These are phyloP conservation scores for Chrysochromulina parva DNA, from an alignment of 78 protist species.

Conservation along the genomic window DNA sequence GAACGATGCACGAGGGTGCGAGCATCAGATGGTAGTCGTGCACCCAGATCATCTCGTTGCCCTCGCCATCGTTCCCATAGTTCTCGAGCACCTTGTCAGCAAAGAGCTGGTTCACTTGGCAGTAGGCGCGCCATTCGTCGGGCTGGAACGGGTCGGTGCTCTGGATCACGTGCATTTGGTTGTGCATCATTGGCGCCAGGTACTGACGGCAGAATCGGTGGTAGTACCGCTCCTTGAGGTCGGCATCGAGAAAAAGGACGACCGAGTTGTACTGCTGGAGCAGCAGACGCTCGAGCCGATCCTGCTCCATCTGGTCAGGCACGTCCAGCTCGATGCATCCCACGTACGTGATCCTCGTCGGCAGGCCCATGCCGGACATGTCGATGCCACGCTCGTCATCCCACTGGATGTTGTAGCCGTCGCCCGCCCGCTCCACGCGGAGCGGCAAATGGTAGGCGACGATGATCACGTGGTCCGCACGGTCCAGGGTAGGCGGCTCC, in stretches of 20 bases:
- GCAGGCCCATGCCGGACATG: not conserved
- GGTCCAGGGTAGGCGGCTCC: not conserved
- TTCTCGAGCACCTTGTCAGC: constrained; percentile 41
- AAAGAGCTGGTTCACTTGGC: not conserved
- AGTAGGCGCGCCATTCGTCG: not conserved
- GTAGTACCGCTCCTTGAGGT: constrained; percentile 64
- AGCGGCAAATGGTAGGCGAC: constrained; percentile 27
- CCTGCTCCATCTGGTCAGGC: not conserved
- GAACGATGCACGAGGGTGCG: constrained; percentile 63
- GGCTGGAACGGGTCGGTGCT: constrained; percentile 10
- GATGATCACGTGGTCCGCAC: not conserved
- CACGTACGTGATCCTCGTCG: not conserved
- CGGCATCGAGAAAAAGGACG: constrained; percentile 62
- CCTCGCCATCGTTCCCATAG: not conserved
- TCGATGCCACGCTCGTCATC: not conserved
- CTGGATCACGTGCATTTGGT: constrained; percentile 44
- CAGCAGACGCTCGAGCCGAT: not conserved
- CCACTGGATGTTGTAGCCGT: not conserved
- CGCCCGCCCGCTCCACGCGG: not conserved
- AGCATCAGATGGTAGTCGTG: constrained; percentile 89
- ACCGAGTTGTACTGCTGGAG: constrained; percentile 50
- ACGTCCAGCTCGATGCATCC: not conserved
- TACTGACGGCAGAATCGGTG: constrained; percentile 65
- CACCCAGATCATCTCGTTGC: constrained; percentile 66
- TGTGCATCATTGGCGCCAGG: constrained; percentile 83